phyloP scores from a whole-genome alignment of 2,329 filamentous ascomycete species.

The Plenodomus lindquistii region DNA sequence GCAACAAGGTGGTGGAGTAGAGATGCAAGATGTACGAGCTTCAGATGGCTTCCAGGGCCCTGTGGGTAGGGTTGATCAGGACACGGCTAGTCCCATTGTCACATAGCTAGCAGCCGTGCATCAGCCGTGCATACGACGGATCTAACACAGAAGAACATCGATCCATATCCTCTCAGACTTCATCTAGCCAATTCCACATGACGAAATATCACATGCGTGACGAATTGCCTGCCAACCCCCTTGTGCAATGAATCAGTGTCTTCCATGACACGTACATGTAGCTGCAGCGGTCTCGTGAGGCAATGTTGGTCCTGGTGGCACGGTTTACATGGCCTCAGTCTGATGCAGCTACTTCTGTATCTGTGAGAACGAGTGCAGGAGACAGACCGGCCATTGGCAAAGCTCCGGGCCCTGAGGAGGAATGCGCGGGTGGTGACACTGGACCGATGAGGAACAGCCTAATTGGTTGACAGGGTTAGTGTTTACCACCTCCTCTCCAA shows the following conservation, averaged over 20 bases:
- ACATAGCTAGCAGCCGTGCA: conserved; percentile 15
- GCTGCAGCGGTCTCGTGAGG: not conserved
- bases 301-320: not conserved
- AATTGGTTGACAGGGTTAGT: conserved; percentile 44
- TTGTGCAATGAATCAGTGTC: not conserved
- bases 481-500: conserved; percentile 41
- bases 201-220: not conserved
- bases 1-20: conserved; percentile 62
- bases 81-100: conserved; percentile 13
- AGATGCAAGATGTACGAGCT: conserved; percentile 64
- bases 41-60: conserved; percentile 43
- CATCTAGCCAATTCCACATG: too few species aligned
- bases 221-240: too few species aligned
- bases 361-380: not conserved
- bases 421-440: conserved; percentile 39
- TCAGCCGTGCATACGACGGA: not conserved
- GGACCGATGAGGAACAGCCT: conserved; percentile 37
- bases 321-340: not conserved
- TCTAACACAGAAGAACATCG: too few species aligned
- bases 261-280: not conserved
- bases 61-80: conserved; percentile 19
- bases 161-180: too few species aligned
- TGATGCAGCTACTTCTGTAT: not conserved
- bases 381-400: not conserved
- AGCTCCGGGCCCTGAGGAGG: conserved; percentile 8